phyloP scores from a whole-genome alignment of 2,329 filamentous ascomycete species.

The Calonectria pteridis region DNA sequence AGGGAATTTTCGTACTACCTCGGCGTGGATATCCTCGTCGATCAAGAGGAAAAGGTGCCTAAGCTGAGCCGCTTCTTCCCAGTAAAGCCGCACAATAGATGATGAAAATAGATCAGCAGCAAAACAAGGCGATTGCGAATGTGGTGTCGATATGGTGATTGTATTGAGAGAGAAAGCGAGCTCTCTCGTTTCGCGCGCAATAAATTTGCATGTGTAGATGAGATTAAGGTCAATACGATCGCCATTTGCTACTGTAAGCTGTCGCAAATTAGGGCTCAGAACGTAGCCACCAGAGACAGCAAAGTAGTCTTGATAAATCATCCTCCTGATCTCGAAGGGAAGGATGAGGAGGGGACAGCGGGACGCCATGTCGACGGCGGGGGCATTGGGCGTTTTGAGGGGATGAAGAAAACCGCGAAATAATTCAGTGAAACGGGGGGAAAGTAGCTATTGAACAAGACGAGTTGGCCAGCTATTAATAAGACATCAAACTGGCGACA shows the following conservation, averaged over 20 bases:
- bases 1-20: no score
- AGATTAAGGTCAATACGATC: background rate
- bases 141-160: background rate
- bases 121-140: background rate
- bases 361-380: background rate
- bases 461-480: no score
- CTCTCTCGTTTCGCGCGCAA: background rate
- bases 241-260: background rate
- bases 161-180: background rate
- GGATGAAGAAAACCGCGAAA: background rate
- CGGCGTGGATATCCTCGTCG: background rate
- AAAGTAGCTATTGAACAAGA: no score
- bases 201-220: background rate
- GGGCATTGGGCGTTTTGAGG: no score
- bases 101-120: background rate
- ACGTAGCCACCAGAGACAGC: background rate
- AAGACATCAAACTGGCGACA: no score
- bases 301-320: background rate
- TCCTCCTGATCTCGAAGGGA: background rate
- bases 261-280: background rate
- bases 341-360: background rate
- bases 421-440: no score
- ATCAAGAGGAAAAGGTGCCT: background rate
- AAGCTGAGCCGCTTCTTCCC: background rate
- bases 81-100: fast-evolving